Evolutionary conservation across 1,284 basidiomycete genomes (phyloP).

Genomic region (Termitomyces sp.): DNA sequence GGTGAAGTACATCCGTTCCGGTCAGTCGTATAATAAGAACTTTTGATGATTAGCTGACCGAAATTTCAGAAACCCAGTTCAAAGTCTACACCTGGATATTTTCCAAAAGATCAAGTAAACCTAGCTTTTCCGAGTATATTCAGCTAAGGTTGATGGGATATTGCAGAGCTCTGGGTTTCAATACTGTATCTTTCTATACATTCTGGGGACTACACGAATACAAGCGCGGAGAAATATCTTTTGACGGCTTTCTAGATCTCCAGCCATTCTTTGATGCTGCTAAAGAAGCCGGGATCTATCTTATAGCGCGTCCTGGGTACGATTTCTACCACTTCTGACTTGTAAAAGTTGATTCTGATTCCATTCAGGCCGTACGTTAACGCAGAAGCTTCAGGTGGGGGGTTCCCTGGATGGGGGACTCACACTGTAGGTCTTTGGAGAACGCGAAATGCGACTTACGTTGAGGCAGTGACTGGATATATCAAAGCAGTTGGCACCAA

Average conservation of each 20-base stretch:
- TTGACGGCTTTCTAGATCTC: constrained; percentile 42
- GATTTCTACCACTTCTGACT: background rate
- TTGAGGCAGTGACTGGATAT: constrained; percentile 38
- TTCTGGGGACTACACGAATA: constrained; percentile 42
- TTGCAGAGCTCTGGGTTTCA: constrained; percentile 35
- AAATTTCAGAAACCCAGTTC: constrained; percentile 31
- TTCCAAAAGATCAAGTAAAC: constrained; percentile 39
- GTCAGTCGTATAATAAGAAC: constrained; percentile 17
- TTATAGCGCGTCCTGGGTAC: constrained; percentile 42
- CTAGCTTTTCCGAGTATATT: background rate
- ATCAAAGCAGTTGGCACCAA: constrained; percentile 33
- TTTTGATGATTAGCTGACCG: background rate
- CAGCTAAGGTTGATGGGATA: background rate
- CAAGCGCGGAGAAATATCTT: constrained; percentile 39
- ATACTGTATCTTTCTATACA: constrained; percentile 41
- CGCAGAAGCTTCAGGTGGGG: constrained; percentile 48
- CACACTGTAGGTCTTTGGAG: constrained; percentile 41
- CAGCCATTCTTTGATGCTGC: constrained; percentile 45
- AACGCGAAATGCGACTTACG: constrained; percentile 38
- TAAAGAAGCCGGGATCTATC: constrained; percentile 39
- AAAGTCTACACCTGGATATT: constrained; percentile 37
- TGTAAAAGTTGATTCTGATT: background rate
- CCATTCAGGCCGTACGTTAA: constrained; percentile 23
- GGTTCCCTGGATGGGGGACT: constrained; percentile 47
- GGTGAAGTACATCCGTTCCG: constrained; percentile 47